Evolutionary conservation across 192 early-diverging fungal species (phyloP), one percentile per base, ranked within the genome.

Genomic region (Spinellus fusiger): DNA sequence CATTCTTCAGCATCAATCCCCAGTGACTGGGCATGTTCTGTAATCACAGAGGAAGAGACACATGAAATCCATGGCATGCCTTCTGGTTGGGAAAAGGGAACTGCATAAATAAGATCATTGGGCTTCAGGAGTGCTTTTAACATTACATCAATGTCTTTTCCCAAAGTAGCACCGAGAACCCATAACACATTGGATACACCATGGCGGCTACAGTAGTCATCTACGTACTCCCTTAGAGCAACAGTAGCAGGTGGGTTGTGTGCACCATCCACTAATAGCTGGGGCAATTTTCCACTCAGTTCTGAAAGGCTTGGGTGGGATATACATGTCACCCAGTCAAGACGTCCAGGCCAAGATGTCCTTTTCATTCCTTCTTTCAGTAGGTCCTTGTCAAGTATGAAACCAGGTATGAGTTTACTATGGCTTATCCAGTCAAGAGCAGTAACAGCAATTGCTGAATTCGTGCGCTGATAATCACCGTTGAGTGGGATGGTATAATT

Each of bases 31-130:
- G 60, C 60, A 34, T 57, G 46, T n/a, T 63, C 65, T n/a, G 55
- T 56, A 52, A 88, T 74, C 7, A 77, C 77, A 13, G 51, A 61
- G 0, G 87, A 76, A 4, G 66, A 58, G 20, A 73, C 79, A 52
- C 78, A 79, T 3, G 69, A 54, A 34, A 98, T 77, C 95, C 95
- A 98, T 3, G 89, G 84, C 95, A 98, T 98, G 0, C 83, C 87
- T 26, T 84, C 81, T 18, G 92, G 91, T 52, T 77, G 69, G 22
- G 81, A 76, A 64, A 98, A 98, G 9, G 80, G 77, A 0, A 89
- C 85, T 2, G 84, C 71, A 70, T 76, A 83, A 5, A 96, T 72
- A 4, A 64, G 52, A 67, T 96, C 93, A 7, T 80, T 75, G 0
- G 59, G 48, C 28, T 62, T 66, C 15, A 90, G 59, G 34, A 94